These are phyloP conservation scores for Diaporthe nobilis DNA, from an alignment of 2,329 filamentous ascomycete species.

Conservation along the genomic window DNA sequence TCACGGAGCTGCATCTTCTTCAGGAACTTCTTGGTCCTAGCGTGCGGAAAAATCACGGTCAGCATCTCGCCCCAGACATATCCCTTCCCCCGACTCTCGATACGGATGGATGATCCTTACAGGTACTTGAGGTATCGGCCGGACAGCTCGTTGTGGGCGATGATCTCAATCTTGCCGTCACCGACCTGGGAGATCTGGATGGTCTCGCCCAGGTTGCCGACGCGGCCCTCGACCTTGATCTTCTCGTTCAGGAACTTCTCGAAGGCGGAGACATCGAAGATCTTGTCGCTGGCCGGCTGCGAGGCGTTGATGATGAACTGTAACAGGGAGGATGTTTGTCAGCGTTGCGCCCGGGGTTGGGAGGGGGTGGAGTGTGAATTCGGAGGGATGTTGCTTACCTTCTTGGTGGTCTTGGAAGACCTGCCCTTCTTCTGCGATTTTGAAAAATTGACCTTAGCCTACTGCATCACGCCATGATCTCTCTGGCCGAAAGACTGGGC, in stretches of 20 bases:
- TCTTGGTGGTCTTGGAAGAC: slow-evolving; percentile 84
- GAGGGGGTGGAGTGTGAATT: not conserved
- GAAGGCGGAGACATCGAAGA: slow-evolving; percentile 98
- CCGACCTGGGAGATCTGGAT: slow-evolving; percentile 91
- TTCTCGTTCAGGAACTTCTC: slow-evolving; percentile 99
- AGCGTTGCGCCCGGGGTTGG: not conserved
- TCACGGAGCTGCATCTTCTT: slow-evolving; percentile 99
- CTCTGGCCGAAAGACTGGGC: slow-evolving; percentile 65
- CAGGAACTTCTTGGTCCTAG: slow-evolving; percentile 99
- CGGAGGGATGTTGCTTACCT: slow-evolving; percentile 67
- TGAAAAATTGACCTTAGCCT: slow-evolving; percentile 85
- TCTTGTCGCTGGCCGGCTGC: slow-evolving; percentile 99
- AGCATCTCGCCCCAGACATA: slow-evolving; percentile 40
- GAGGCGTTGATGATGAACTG: slow-evolving; percentile 99
- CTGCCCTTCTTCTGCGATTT: slow-evolving; percentile 76
- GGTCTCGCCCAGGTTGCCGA: slow-evolving; percentile 96
- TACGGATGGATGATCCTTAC: slow-evolving; percentile 67
- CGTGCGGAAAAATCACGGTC: slow-evolving; percentile 39
- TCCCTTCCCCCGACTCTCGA: not conserved
- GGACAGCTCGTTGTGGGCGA: slow-evolving; percentile 97
- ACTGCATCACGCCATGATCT: slow-evolving; percentile 82
- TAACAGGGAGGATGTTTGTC: slow-evolving; percentile 11
- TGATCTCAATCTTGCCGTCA: slow-evolving; percentile 98
- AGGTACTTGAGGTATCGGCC: slow-evolving; percentile 99
- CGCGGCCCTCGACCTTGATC: slow-evolving; percentile 99